Percentiles rank a stretch among this genome's conserved stretches.
Conservation (phyloP, 257 asterid species). For the Gynochthodes officinalis region DNA sequence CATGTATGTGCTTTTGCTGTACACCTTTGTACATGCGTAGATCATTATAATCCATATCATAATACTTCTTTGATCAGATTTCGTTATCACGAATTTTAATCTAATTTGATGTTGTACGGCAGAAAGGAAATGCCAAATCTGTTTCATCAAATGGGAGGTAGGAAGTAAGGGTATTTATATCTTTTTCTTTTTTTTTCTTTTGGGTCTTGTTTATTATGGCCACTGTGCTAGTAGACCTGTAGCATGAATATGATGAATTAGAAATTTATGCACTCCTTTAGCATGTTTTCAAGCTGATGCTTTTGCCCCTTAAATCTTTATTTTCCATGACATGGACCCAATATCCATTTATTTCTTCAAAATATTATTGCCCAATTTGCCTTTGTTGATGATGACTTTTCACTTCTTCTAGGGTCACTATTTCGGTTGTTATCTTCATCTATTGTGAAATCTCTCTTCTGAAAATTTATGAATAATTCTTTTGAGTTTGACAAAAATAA, state of each 20-base stretch:
- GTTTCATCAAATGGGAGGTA: slow-evolving; percentile 20
- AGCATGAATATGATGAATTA: background rate
- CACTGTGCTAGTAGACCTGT: background rate
- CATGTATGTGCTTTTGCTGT: background rate
- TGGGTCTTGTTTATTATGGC: background rate
- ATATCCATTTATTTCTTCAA: too few relatives aligned
- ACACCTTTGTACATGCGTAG: background rate
- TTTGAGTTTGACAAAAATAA: too few relatives aligned
- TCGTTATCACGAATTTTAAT: background rate
- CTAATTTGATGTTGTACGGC: slow-evolving; percentile 4
- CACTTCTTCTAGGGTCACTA: background rate
- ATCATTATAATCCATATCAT: background rate
- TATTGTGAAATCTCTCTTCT: background rate
- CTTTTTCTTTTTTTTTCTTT: background rate
- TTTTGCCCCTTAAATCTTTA: background rate
- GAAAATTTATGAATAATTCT: background rate
- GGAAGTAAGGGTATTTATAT: background rate
- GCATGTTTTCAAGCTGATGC: background rate
- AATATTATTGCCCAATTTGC: background rate
- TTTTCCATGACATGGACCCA: too few relatives aligned
- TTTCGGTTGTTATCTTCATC: background rate
- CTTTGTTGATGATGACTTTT: background rate
- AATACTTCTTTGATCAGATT: background rate
- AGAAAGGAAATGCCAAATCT: slow-evolving; percentile 4
- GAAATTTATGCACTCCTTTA: background rate